These are phyloP conservation scores for Staphylotrichum tortipilum DNA, from an alignment of 495 filamentous ascomycete species.

Conservation along the genomic window DNA sequence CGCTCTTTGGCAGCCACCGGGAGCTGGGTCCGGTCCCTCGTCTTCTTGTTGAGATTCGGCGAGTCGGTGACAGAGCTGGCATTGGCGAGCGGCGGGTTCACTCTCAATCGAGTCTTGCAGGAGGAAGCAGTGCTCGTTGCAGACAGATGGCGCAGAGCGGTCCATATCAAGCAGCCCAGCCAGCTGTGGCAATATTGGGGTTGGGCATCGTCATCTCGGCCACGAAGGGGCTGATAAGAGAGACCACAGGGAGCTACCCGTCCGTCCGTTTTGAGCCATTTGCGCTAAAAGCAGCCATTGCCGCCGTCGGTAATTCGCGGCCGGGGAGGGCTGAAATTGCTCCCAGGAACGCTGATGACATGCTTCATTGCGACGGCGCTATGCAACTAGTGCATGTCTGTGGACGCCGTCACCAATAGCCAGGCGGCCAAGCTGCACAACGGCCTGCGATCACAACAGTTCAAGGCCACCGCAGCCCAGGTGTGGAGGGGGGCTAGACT, in stretches of 20 bases:
- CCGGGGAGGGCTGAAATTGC: neutral
- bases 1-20: neutral
- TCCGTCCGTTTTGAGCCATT: neutral
- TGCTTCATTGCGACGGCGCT: neutral
- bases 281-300: neutral
- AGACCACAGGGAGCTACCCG: no score
- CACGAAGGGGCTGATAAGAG: neutral
- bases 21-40: neutral
- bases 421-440: neutral
- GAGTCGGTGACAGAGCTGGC: neutral
- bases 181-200: neutral
- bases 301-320: conserved; percentile 2
- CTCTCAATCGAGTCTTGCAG: no score
- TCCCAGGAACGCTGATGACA: neutral
- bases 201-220: conserved; percentile 6
- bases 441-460: neutral
- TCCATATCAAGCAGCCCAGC: neutral
- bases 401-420: neutral
- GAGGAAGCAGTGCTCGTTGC: no score
- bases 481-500: neutral
- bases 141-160: no score
- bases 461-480: no score
- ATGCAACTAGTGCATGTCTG: neutral
- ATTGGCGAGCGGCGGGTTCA: no score
- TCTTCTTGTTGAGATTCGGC: neutral